phyloP scores from a whole-genome alignment of 2,329 filamentous ascomycete species.

The Podosphaera xanthii region DNA sequence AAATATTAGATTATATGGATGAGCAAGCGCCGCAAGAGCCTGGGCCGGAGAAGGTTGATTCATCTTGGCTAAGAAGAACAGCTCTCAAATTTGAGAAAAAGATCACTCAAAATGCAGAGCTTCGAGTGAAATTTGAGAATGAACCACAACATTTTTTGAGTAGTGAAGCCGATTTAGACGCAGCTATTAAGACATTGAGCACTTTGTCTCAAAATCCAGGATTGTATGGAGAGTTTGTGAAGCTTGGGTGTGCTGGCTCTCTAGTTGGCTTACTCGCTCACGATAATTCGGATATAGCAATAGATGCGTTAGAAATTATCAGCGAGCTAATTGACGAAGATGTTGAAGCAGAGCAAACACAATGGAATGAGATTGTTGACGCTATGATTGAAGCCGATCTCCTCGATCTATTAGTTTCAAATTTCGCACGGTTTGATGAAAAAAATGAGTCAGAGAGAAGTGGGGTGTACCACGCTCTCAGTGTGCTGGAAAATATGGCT shows the following conservation, averaged over 20 bases:
- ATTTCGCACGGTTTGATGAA: constrained; percentile 63
- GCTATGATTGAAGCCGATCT: constrained; percentile 46
- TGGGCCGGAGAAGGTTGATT: constrained; percentile 54
- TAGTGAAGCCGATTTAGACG: constrained; percentile 72
- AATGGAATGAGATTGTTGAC: constrained; percentile 60
- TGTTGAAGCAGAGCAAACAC: constrained; percentile 52
- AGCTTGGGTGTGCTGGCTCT: constrained; percentile 46
- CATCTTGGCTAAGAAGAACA: constrained; percentile 59
- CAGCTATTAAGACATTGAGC: constrained; percentile 66
- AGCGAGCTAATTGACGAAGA: constrained; percentile 87
- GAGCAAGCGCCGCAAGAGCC: constrained; percentile 26
- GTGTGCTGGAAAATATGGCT: constrained; percentile 66
- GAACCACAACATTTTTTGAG: constrained; percentile 67
- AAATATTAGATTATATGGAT: constrained; percentile 77
- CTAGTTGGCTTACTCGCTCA: constrained; percentile 69
- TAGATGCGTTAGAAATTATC: constrained; percentile 73
- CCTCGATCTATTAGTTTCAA: constrained; percentile 50
- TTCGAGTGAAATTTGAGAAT: constrained; percentile 63
- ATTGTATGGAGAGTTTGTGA: constrained; percentile 60
- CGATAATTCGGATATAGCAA: constrained; percentile 92
- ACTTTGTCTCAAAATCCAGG: constrained; percentile 72
- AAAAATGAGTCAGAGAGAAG: constrained; percentile 48
- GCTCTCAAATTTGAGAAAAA: constrained; percentile 72
- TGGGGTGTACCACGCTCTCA: constrained; percentile 70
- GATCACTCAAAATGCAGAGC: constrained; percentile 74